phyloP scores from a whole-genome alignment of 352 stramenopile genomes.

The Globisporangium iwayamae region DNA sequence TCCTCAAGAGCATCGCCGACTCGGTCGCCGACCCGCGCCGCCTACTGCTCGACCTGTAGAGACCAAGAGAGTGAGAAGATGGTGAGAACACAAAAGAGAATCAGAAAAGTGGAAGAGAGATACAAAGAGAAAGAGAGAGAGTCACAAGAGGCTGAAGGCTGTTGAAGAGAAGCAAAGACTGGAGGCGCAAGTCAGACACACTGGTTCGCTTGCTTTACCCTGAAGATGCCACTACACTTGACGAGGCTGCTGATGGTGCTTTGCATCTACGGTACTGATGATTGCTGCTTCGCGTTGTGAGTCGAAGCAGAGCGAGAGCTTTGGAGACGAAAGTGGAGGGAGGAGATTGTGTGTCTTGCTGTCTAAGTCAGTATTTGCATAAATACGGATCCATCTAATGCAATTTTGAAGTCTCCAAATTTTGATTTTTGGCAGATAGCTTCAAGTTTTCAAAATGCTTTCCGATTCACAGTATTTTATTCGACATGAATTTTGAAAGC shows the following conservation, averaged over 20 bases:
- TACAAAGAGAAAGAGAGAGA: background rate
- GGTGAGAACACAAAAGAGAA: background rate
- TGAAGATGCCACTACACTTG: no score
- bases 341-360: no score
- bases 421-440: background rate
- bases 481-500: background rate
- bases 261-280: no score
- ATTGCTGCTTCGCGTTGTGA: no score
- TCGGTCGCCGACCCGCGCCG: conserved; percentile 95
- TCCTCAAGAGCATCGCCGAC: conserved; percentile 98
- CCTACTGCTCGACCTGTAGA: conserved; percentile 87
- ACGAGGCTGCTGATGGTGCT: no score
- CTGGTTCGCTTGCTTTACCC: no score
- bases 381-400: no score
- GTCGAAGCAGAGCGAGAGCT: no score
- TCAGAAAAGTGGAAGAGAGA: background rate
- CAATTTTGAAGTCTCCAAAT: no score
- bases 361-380: no score
- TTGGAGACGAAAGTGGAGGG: no score
- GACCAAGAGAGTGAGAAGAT: background rate
- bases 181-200: background rate
- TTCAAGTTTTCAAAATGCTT: background rate
- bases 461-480: background rate
- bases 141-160: background rate
- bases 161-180: background rate